Conservation (phyloP, 805 yeast species). For the Wickerhamiella azymoides region DNA sequence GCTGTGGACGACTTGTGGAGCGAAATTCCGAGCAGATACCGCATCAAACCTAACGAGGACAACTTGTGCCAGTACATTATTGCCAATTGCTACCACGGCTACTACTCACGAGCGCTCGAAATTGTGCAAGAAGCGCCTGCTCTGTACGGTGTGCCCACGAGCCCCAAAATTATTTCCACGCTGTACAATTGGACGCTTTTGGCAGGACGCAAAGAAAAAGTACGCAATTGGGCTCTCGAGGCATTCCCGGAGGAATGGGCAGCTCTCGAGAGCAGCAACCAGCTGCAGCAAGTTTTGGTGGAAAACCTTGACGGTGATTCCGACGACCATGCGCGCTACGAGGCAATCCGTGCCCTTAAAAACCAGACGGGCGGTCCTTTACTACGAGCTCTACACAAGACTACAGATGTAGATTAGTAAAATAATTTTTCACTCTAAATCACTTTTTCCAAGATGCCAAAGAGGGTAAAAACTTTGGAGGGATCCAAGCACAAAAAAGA, state of each 20-base stretch:
- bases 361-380: constrained; percentile 6
- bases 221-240: constrained; percentile 30
- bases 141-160: constrained; percentile 18
- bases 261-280: constrained; percentile 22
- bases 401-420: constrained; percentile 7
- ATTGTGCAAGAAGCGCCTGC: constrained; percentile 34
- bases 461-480: constrained; percentile 3
- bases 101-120: constrained; percentile 40
- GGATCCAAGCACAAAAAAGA: constrained; percentile 4
- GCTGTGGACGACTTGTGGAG: constrained; percentile 52
- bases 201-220: constrained; percentile 25
- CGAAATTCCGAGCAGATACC: constrained; percentile 36
- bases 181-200: constrained; percentile 34
- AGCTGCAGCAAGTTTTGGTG: constrained; percentile 20
- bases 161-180: constrained; percentile 19
- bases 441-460: constrained; percentile 4
- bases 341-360: constrained; percentile 18
- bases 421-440: constrained; percentile 1
- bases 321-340: constrained; percentile 16
- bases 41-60: constrained; percentile 37
- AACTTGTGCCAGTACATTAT: constrained; percentile 48
- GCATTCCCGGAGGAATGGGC: constrained; percentile 29
- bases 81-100: constrained; percentile 57
- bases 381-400: constrained; percentile 4
- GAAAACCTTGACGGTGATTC: constrained; percentile 25